Evolutionary conservation across 768 basidiomycete genomes (phyloP), one percentile per base, ranked within the genome.

Genomic region (Leccinum subgranulosum): DNA sequence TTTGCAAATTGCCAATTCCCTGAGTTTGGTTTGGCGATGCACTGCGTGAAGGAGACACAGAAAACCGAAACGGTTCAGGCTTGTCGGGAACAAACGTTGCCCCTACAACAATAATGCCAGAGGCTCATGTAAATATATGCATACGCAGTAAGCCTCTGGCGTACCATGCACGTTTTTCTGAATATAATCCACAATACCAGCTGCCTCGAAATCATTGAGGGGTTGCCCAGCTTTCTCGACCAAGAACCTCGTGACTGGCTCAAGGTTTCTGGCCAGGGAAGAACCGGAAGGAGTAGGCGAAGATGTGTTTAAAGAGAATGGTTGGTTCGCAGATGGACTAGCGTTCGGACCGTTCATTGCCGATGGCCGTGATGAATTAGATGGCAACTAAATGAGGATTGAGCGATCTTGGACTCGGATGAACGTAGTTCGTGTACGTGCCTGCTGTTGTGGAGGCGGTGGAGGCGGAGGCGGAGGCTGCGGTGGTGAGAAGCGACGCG

Each of bases 31-130:
- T 66, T 19, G 76, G 62, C 1, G 73, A 68, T n/a, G 65, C 57
- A 50, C 63, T 57, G 39, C 74, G 71, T 11, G 73, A 67, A 45
- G 74, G 66, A 15, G 69, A 66, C 43, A 76, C 79, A 4, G 84
- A 80, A 71, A 88, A 88, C 36, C 85, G 81, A 73, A 88, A 88
- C 1, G 84, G 84, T 59, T 82, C 79, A 23, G 73, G 73, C 60
- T 75, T 75, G 55, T 80, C 76, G 48, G 70, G 68, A 43, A 63
- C 52, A 14, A 56, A 51, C 17, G 64, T 57, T 51, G 72, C 47
- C 55, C 69, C 68, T 69, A 61, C 17, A 47, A 50, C 56, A 62
- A 63, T 54, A 52, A 53, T 49, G 25, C 54, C 29, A 49, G 21
- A 45, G 23, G 33, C 54, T 48, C 58, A 17, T 14, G 50, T 70